Percentiles rank a stretch among this genome's conserved stretches.
These are phyloP conservation scores for Margaritispora aquatica DNA, from an alignment of 495 filamentous ascomycete species.

Conservation along the genomic window DNA sequence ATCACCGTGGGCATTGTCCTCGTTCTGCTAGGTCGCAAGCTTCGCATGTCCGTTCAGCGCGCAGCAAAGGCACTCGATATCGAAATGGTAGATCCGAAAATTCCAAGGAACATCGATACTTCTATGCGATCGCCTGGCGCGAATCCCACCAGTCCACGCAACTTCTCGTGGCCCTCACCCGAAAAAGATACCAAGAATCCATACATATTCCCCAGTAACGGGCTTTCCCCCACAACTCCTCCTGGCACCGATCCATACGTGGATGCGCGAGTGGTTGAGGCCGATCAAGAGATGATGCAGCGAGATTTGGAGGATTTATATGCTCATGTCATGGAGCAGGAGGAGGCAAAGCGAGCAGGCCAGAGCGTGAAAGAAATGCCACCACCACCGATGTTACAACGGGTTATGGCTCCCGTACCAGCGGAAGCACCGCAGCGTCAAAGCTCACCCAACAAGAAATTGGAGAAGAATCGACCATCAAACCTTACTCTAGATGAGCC, in stretches of 20 bases:
- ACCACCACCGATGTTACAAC: conserved; percentile 22
- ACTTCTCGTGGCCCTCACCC: conserved; percentile 41
- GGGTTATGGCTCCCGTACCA: conserved; percentile 19
- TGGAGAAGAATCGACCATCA: conserved; percentile 32
- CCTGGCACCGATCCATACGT: conserved; percentile 31
- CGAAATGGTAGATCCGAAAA: conserved; percentile 53
- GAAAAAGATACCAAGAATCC: conserved; percentile 44
- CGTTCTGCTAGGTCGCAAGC: conserved; percentile 55
- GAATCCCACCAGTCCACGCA: conserved; percentile 30
- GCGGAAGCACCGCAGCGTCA: conserved; percentile 21
- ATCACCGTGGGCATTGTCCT: conserved; percentile 60
- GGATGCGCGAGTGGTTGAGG: conserved; percentile 67
- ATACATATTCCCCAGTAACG: conserved; percentile 36
- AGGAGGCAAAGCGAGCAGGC: conserved; percentile 57
- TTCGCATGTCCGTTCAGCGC: conserved; percentile 46
- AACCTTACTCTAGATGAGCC: conserved; percentile 37
- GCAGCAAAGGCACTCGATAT: conserved; percentile 49
- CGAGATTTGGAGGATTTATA: conserved; percentile 85
- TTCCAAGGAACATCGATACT: conserved; percentile 27
- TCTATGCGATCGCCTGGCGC: conserved; percentile 44
- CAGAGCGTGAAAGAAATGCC: conserved; percentile 29
- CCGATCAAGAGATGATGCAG: conserved; percentile 65
- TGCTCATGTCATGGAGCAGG: conserved; percentile 84
- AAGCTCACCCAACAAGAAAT: conserved; percentile 25
- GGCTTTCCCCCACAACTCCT: conserved; percentile 27